Conservation (phyloP, 495 filamentous ascomycete genomes). For the Annulohypoxylon stygium region DNA sequence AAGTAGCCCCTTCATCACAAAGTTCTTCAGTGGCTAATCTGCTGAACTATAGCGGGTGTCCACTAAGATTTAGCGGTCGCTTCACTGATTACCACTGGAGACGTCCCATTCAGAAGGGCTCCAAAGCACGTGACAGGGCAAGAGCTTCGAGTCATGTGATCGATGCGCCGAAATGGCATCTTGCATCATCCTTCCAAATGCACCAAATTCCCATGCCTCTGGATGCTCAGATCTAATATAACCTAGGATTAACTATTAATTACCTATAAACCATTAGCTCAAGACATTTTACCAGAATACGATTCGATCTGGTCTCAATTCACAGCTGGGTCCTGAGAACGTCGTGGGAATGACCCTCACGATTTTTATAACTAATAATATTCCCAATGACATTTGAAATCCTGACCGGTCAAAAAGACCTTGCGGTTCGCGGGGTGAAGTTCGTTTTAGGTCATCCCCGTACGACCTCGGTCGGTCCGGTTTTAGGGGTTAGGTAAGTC, state of each 20-base stretch:
- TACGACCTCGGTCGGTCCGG: conserved; percentile 10
- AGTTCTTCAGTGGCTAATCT: too few species aligned
- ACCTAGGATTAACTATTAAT: background rate
- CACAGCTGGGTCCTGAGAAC: background rate
- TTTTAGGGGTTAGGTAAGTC: background rate
- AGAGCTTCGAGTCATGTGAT: background rate
- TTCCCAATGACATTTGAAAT: background rate
- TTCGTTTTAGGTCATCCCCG: conserved; percentile 8
- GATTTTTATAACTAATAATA: background rate
- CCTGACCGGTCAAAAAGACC: background rate
- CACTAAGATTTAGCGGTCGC: too few species aligned
- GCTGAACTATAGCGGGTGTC: too few species aligned
- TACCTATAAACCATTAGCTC: background rate
- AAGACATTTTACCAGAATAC: background rate
- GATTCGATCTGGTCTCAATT: background rate
- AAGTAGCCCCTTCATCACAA: too few species aligned
- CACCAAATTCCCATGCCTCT: background rate
- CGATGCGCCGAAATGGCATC: background rate
- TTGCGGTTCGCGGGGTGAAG: background rate
- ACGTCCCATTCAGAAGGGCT: too few species aligned
- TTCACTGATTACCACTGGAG: too few species aligned
- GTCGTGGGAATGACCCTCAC: background rate
- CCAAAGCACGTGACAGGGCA: too few species aligned
- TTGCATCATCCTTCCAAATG: background rate
- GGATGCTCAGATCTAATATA: background rate